Evolutionary conservation across 179 eudicot genomes (phyloP), one percentile per base, ranked within the genome.

Genomic region (Sideroxylon spinosum): DNA sequence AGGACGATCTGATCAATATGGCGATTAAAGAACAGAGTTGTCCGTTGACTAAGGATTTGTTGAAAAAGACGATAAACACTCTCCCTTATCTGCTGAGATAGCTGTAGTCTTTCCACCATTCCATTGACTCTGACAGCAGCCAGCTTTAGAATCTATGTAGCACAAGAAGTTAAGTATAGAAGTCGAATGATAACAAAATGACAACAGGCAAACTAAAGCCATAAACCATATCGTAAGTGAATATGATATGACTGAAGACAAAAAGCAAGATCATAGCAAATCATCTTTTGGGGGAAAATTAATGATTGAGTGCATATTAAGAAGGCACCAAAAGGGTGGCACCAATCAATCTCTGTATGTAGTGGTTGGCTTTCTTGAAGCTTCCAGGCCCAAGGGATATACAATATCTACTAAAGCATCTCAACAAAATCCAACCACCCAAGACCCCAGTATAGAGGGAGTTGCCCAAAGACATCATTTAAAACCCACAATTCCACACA

Each of bases 91-190:
- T 89, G 90, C 75, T 90, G 94, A 63, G 94, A 85, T 76, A 90
- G 80, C 80, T 87, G 89, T 77, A 96, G 92, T 88, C 91, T 89
- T 77, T 96, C 99, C 46, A 94, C 87, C 93, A 96, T 90, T n/a
- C 90, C 93, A 76, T 91, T 96, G 86, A 94, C 94, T 84, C 98
- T 90, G 48, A 94, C 96, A 80, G 99, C 99, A 73, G 97, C 99
- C 77, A 96, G 81, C 91, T 94, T 96, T 68, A 85, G 85, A 82
- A 91, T 94, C 99, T 96, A 79, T 25, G 20, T 25, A 72, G 6
- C 65, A 48, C 5, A 49, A 23, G 67, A 73, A 69, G 7, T 63
- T 65, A 49, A 49, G 26, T 46, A 6, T 20, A 71, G 59, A 78
- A 60, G 22, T 14, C 56, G 12, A 68, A 37, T 2, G 55, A 55